A percentile compares a stretch with the other conserved stretches of the same genome.
Evolutionary conservation across 2,329 filamentous ascomycete species (phyloP).

Genomic region (Colletotrichum sojae): DNA sequence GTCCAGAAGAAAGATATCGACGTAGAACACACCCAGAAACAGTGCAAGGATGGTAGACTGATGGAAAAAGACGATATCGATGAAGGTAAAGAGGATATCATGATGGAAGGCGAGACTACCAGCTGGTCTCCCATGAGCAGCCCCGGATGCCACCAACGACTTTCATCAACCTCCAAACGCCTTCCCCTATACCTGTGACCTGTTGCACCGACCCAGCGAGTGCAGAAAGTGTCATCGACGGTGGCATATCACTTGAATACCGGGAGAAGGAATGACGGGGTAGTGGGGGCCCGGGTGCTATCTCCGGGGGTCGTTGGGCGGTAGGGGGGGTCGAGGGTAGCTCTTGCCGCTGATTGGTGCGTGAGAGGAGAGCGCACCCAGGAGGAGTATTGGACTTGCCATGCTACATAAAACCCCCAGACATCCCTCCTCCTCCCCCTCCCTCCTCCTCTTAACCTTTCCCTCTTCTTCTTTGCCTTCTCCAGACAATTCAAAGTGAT

Average conservation of each 20-base stretch:
- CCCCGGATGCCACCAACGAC: constrained; percentile 1
- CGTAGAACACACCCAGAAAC: neutral
- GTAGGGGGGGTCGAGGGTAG: constrained; percentile 17
- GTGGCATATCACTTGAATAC: constrained; percentile 1
- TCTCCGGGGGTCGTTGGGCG: constrained; percentile 19
- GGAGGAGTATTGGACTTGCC: constrained; percentile 7
- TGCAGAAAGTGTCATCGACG: too few species aligned
- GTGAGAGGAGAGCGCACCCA: constrained; percentile 23
- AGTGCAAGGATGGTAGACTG: neutral
- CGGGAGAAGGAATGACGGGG: constrained; percentile 6
- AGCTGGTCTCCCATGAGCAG: neutral
- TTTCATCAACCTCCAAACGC: constrained; percentile 7
- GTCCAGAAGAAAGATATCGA: neutral
- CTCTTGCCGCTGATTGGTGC: constrained; percentile 35
- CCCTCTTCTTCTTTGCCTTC: constrained; percentile 23
- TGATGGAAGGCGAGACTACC: neutral
- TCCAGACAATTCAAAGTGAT: constrained; percentile 18
- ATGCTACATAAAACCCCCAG: constrained; percentile 42
- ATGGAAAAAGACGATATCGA: neutral
- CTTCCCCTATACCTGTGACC: neutral
- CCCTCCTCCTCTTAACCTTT: constrained; percentile 2
- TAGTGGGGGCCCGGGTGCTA: constrained; percentile 19
- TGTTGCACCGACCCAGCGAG: neutral
- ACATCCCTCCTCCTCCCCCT: constrained; percentile 38
- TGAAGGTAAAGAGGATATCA: neutral